A percentile compares a stretch with the other conserved stretches of the same genome.
Evolutionary conservation across 139 green algal genomes (phyloP).

Genomic region (Chlorella ohadii): DNA sequence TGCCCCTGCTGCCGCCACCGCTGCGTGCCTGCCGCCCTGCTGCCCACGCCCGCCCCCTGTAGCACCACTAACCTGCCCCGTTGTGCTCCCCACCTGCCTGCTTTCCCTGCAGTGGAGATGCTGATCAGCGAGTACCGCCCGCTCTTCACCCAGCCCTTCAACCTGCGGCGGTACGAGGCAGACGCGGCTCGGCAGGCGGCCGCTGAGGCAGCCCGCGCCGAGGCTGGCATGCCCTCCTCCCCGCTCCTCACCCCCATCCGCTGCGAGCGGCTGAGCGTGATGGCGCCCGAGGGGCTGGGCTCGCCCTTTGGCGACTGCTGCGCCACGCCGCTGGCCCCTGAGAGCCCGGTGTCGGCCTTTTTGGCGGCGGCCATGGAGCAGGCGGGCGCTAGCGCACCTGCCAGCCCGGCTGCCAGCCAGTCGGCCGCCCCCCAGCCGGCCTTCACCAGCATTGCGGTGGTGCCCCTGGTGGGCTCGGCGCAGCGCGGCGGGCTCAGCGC

Average conservation of each 20-base stretch:
- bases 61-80: too few relatives aligned
- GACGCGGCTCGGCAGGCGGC: constrained; percentile 28
- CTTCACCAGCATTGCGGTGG: not conserved
- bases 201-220: not conserved
- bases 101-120: constrained; percentile 10
- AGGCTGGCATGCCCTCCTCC: not conserved
- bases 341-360: not conserved
- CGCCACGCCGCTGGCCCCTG: constrained; percentile 9
- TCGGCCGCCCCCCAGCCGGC: not conserved
- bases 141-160: constrained; percentile 53
- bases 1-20: too few relatives aligned
- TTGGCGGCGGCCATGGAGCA: not conserved
- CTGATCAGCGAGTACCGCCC: constrained; percentile 47
- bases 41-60: too few relatives aligned
- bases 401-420: not conserved
- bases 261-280: constrained; percentile 27
- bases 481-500: too few relatives aligned
- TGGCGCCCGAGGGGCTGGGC: constrained; percentile 4
- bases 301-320: constrained; percentile 25
- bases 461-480: not conserved
- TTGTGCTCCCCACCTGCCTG: not conserved
- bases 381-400: not conserved
- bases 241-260: constrained; percentile 41
- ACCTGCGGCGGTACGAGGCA: constrained; percentile 33
- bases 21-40: not conserved